These are phyloP conservation scores for Amylocarpus encephaloides DNA, from an alignment of 2,329 filamentous ascomycete species.

Conservation along the genomic window DNA sequence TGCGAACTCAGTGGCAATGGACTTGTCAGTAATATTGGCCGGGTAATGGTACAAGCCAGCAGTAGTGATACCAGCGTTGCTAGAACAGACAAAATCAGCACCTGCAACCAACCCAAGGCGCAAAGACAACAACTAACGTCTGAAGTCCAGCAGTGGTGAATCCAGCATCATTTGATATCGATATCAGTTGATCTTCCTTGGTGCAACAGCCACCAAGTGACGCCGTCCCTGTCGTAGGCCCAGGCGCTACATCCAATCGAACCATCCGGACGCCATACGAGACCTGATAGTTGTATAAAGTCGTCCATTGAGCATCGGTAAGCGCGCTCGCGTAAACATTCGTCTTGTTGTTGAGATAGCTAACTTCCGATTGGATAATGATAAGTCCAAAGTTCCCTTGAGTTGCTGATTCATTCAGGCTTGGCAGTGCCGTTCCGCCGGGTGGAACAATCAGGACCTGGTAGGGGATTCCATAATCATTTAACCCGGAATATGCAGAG, in stretches of 20 bases:
- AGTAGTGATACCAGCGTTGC: conserved; percentile 40
- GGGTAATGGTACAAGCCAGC: conserved; percentile 51
- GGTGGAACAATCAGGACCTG: conserved; percentile 47
- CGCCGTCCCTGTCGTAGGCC: conserved; percentile 38
- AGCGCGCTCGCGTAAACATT: conserved; percentile 27
- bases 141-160: conserved; percentile 51
- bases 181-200: conserved; percentile 31
- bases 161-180: conserved; percentile 29
- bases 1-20: conserved; percentile 44
- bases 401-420: conserved; percentile 39
- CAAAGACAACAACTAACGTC: neutral
- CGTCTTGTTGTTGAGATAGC: conserved; percentile 8
- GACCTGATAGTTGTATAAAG: conserved; percentile 49
- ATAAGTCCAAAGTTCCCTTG: conserved; percentile 53
- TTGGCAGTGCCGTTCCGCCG: conserved; percentile 43
- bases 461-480: conserved; percentile 55
- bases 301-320: conserved; percentile 47
- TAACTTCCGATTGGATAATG: conserved; percentile 30
- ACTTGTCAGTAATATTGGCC: conserved; percentile 45
- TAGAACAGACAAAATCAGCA: conserved; percentile 5
- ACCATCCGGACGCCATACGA: conserved; percentile 53
- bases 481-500: conserved; percentile 46
- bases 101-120: conserved; percentile 2
- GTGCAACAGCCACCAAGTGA: conserved; percentile 38
- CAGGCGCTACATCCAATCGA: conserved; percentile 50